A percentile compares a stretch with the other conserved stretches of the same genome.
phyloP scores from a whole-genome alignment of 2,329 filamentous ascomycete species.

The Sphaerulina vaccinii region DNA sequence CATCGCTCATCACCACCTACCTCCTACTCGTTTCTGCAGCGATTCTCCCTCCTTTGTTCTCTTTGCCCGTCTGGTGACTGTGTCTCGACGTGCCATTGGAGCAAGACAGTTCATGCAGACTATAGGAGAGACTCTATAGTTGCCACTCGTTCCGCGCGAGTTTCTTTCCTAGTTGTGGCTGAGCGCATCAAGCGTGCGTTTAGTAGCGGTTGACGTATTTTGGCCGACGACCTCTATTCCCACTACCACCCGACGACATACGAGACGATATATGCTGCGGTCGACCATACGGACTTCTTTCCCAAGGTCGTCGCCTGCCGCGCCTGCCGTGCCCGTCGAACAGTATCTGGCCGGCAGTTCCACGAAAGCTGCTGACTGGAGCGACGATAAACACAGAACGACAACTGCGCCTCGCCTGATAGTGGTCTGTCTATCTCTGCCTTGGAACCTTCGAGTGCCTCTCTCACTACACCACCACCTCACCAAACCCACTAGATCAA shows the following conservation, averaged over 20 bases:
- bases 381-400: neutral
- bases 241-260: no score
- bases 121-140: neutral
- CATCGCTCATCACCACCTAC: neutral
- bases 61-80: neutral
- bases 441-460: neutral
- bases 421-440: neutral
- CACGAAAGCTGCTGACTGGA: neutral
- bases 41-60: neutral
- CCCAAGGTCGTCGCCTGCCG: no score
- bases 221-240: neutral
- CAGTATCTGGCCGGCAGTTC: neutral
- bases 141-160: slow-evolving; percentile 8
- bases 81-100: neutral
- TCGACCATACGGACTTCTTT: no score
- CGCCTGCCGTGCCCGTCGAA: no score
- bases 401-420: neutral
- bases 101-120: slow-evolving; percentile 7
- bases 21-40: neutral
- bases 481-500: neutral
- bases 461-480: neutral
- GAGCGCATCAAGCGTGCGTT: neutral
- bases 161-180: neutral
- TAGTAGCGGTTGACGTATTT: neutral
- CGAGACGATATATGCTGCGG: no score